phyloP scores from a whole-genome alignment of 306 rosid genomes.

The Quercus suber region DNA sequence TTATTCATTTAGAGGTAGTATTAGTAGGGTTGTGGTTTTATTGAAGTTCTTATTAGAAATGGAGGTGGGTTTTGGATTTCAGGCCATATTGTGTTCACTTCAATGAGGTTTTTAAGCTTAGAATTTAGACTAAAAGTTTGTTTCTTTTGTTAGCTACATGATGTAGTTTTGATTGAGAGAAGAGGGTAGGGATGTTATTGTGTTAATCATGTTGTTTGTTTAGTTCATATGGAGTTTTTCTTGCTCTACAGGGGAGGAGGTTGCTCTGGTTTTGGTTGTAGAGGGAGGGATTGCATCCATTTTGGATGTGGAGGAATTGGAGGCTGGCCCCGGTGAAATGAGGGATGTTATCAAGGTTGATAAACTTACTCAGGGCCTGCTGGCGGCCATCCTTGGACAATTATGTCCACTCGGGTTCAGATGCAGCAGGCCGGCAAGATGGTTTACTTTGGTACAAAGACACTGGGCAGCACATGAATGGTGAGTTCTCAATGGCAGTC shows the following conservation, averaged over 20 bases:
- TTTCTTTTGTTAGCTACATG: neutral
- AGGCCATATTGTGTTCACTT: slow-evolving; percentile 3
- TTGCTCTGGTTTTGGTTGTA: slow-evolving; percentile 27
- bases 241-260: slow-evolving; percentile 23
- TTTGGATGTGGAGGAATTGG: slow-evolving; percentile 67
- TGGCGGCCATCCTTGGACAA: slow-evolving; percentile 60
- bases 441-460: slow-evolving; percentile 95
- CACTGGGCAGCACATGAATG: slow-evolving; percentile 75
- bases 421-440: slow-evolving; percentile 69
- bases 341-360: slow-evolving; percentile 95
- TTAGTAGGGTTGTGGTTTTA: neutral
- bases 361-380: slow-evolving; percentile 83
- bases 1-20: slow-evolving; percentile 12
- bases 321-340: slow-evolving; percentile 78
- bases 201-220: neutral
- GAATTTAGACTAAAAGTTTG: neutral
- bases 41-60: slow-evolving; percentile 15
- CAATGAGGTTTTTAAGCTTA: slow-evolving; percentile 9
- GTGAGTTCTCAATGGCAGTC: slow-evolving; percentile 92
- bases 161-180: slow-evolving; percentile 8
- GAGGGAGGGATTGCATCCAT: slow-evolving; percentile 43
- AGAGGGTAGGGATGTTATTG: neutral
- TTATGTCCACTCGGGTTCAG: slow-evolving; percentile 40
- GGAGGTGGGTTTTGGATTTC: neutral
- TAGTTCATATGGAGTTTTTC: slow-evolving; percentile 5